Percentiles rank a stretch among this genome's conserved stretches.
Conservation (phyloP, 2,329 filamentous ascomycete genomes). For the Aspergillus bombycis region DNA sequence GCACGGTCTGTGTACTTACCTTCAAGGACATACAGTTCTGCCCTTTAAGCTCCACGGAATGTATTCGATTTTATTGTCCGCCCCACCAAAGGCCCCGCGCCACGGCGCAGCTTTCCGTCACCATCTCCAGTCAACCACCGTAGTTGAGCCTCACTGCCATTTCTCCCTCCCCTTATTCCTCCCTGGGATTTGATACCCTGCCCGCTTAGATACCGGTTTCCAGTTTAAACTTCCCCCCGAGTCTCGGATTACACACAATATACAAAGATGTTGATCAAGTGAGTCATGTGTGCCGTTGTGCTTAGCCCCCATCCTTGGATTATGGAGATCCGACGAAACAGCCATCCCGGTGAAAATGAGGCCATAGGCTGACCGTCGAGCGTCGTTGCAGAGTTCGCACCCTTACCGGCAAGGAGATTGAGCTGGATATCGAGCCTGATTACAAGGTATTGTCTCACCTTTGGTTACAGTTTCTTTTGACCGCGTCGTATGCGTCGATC, state of each 20-base stretch:
- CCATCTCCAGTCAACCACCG: slow-evolving; percentile 16
- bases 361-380: slow-evolving; percentile 11
- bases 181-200: background rate
- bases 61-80: slow-evolving; percentile 3
- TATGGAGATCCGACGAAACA: background rate
- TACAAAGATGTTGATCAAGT: slow-evolving; percentile 57
- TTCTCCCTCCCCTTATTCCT: slow-evolving; percentile 7
- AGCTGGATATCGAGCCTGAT: slow-evolving; percentile 91
- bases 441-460: slow-evolving; percentile 70
- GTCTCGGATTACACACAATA: background rate
- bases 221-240: background rate
- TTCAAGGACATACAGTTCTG: background rate
- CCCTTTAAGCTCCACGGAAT: background rate
- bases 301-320: background rate
- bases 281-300: slow-evolving; percentile 21
- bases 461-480: background rate
- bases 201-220: background rate
- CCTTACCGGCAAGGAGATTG: slow-evolving; percentile 97
- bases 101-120: slow-evolving; percentile 32
- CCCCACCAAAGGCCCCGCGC: slow-evolving; percentile 37
- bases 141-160: slow-evolving; percentile 19
- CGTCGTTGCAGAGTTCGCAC: slow-evolving; percentile 76
- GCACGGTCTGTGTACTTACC: background rate
- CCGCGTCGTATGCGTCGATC: background rate
- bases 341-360: background rate